Percentiles rank a stretch among this genome's conserved stretches.
Evolutionary conservation across 2,329 filamentous ascomycete species (phyloP).

Genomic region (Cytospora leucostoma): DNA sequence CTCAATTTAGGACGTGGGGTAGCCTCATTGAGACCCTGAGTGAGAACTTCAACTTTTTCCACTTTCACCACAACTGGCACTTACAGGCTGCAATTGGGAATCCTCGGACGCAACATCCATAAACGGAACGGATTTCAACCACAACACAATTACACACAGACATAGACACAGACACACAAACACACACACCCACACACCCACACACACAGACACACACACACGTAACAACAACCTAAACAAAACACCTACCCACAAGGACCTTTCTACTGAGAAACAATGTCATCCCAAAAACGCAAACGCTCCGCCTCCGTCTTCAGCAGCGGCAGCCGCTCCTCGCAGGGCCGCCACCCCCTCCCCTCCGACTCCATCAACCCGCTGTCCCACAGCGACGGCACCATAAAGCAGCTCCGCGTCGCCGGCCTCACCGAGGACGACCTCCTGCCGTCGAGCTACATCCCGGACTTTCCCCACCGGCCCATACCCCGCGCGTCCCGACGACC

Average conservation of each 20-base stretch:
- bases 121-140: too few relatives aligned
- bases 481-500: neutral
- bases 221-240: conserved; percentile 23
- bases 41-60: neutral
- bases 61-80: neutral
- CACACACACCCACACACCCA: too few relatives aligned
- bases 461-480: conserved; percentile 54
- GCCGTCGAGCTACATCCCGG: conserved; percentile 40
- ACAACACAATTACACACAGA: too few relatives aligned
- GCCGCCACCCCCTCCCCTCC: conserved; percentile 31
- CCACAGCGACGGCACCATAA: conserved; percentile 52
- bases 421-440: conserved; percentile 49
- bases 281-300: conserved; percentile 41
- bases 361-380: conserved; percentile 57
- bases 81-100: neutral
- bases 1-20: neutral
- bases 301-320: conserved; percentile 30
- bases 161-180: too few relatives aligned
- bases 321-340: conserved; percentile 21
- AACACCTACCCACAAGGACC: conserved; percentile 21
- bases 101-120: neutral
- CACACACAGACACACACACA: too few relatives aligned
- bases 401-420: conserved; percentile 57
- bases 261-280: neutral
- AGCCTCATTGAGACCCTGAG: neutral